Evolutionary conservation across 2,329 filamentous ascomycete genomes (phyloP).

Genomic region (Rutstroemia sydowiana): DNA sequence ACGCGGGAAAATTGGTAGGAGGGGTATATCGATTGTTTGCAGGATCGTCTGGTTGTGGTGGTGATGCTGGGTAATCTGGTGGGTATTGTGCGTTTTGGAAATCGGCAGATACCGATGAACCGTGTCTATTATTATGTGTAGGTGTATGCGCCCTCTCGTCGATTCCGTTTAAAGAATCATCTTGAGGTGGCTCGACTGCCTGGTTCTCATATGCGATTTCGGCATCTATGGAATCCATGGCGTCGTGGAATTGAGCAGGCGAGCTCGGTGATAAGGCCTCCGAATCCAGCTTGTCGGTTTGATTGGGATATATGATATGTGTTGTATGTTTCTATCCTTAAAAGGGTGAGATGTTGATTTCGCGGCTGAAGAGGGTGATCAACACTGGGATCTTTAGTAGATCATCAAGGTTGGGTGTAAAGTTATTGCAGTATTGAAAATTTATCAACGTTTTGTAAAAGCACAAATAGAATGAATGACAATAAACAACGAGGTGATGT

Average conservation of each 20-base stretch:
- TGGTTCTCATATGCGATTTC: constrained; percentile 37
- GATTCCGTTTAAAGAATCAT: constrained; percentile 24
- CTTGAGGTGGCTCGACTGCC: constrained; percentile 19
- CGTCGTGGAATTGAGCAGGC: constrained; percentile 46
- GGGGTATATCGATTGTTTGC: constrained; percentile 27
- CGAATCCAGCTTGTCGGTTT: constrained; percentile 43
- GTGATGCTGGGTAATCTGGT: constrained; percentile 24
- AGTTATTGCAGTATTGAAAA: constrained; percentile 4
- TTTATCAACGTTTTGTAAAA: background rate
- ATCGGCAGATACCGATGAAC: constrained; percentile 30
- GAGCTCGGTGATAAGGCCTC: constrained; percentile 42
- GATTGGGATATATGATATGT: background rate
- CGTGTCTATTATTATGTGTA: constrained; percentile 25
- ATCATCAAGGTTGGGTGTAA: constrained; percentile 6
- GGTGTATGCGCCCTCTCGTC: constrained; percentile 29
- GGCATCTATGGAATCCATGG: constrained; percentile 41
- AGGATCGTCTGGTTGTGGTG: constrained; percentile 21
- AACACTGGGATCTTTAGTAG: constrained; percentile 11
- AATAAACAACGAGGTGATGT: background rate
- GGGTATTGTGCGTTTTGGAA: constrained; percentile 25
- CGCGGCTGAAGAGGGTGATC: constrained; percentile 10
- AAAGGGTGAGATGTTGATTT: constrained; percentile 11
- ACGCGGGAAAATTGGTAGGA: constrained; percentile 27
- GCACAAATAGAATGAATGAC: background rate
- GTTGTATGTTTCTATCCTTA: constrained; percentile 12